A percentile compares a stretch with the other conserved stretches of the same genome.
phyloP scores from a whole-genome alignment of 2,329 filamentous ascomycete genomes.

The Botrytis tulipae region DNA sequence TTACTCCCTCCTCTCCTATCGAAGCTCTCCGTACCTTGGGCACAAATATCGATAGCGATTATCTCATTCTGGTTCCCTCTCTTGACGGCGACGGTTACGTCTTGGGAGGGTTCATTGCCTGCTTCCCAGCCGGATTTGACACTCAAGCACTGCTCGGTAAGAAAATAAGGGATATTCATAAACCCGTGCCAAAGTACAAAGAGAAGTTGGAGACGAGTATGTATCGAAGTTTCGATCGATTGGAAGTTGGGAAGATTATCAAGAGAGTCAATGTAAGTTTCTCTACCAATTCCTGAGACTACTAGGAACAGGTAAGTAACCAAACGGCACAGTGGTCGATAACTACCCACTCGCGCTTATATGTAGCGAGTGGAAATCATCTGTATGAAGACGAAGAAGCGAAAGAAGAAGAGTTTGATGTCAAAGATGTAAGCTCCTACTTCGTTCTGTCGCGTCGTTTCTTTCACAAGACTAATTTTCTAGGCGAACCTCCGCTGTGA shows the following conservation, averaged over 20 bases:
- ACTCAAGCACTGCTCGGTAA: conserved; percentile 53
- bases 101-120: conserved; percentile 54
- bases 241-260: conserved; percentile 54
- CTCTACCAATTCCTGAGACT: not conserved
- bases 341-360: conserved; percentile 44
- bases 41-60: conserved; percentile 57
- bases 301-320: not conserved
- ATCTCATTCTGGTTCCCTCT: conserved; percentile 55
- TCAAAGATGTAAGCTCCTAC: conserved; percentile 43
- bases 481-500: conserved; percentile 54
- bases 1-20: conserved; percentile 38
- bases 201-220: conserved; percentile 57
- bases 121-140: conserved; percentile 59
- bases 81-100: conserved; percentile 44
- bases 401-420: conserved; percentile 43
- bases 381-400: conserved; percentile 41
- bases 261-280: conserved; percentile 49
- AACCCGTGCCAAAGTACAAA: conserved; percentile 56
- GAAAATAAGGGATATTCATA: conserved; percentile 54
- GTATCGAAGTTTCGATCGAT: conserved; percentile 58
- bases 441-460: not conserved
- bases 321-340: conserved; percentile 43
- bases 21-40: conserved; percentile 49
- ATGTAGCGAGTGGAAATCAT: conserved; percentile 43
- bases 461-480: not conserved